Base-by-base conservation (phyloP, 768 basidiomycete species). In the Paxillus involutus region DNA sequence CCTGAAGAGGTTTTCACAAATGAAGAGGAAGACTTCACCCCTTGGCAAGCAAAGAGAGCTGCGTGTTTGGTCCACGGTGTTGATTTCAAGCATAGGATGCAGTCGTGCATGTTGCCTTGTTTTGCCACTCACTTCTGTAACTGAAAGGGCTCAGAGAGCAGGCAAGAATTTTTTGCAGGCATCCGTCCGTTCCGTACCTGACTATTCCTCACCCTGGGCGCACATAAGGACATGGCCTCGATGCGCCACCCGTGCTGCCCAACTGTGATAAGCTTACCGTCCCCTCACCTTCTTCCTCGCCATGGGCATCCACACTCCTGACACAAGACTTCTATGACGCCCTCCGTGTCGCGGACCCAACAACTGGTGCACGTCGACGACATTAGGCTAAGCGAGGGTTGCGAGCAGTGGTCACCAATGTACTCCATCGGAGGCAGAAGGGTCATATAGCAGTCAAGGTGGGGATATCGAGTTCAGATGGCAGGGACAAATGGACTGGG, bases 31-130 rank as follows among this genome's bases (percentile, higher is more conserved):
- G 71, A 71, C 36, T 71, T 88, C 47, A 89, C 86, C 0, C 78
- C 83, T 16, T 94, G 92, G 91, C 95, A 98, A 69, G 73, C 94
- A 46, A 79, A 88, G 63, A 77, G 92, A 43, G 88, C 93, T 0
- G 85, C 93, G 13, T 95, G 91, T 86, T 73, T 97, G 13, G 74
- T 86, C 13, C 77, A 85, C 64, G 80, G 92, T 46, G 66, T 94
- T 17, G 81, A 86, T 39, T 93, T 90, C 73, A 91, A 86, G 63
- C 78, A 79, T 29, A 78, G 77, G 53, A 63, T 91, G 44, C 76
- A 80, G 29, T 76, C 75, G 93, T 92, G 59, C 59, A 84, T 73
- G 45, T 46, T 43, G 43, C 48, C 33, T 44, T 29, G 44, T 43
- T 47, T 30, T 52, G 37, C 19, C 21, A 35, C 32, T 40, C 17